phyloP scores from a whole-genome alignment of 1,284 basidiomycete species.

The Tausonia pullulans region DNA sequence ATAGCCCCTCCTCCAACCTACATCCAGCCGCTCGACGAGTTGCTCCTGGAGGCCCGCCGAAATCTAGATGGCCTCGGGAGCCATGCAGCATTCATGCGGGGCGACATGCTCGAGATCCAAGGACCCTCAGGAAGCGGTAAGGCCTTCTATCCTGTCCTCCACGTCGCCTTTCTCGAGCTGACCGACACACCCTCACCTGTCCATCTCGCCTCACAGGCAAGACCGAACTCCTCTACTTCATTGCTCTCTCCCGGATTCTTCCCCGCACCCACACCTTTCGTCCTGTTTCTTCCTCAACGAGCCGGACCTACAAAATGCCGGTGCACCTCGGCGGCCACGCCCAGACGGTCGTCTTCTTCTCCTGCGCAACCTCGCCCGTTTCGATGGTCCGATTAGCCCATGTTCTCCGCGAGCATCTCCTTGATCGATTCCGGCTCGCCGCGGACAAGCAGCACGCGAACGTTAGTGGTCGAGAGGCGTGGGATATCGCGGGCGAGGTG shows the following conservation, averaged over 20 bases:
- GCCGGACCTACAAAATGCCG: not conserved
- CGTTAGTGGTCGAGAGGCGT: not conserved
- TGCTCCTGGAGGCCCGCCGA: not conserved
- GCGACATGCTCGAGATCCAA: slow-evolving; percentile 2
- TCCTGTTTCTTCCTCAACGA: not conserved
- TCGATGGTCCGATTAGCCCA: not conserved
- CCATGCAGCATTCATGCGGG: not conserved
- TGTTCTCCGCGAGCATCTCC: not conserved
- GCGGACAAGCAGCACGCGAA: not conserved
- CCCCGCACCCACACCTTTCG: not conserved
- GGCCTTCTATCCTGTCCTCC: not conserved
- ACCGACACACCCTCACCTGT: not conserved
- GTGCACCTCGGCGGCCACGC: not conserved
- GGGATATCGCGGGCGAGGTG: too few species aligned
- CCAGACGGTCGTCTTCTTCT: not conserved
- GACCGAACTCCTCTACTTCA: not conserved
- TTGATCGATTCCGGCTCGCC: not conserved
- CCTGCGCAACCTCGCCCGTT: not conserved
- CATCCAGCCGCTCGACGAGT: not conserved
- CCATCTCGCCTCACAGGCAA: not conserved
- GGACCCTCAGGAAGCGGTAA: not conserved
- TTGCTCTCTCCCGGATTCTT: not conserved
- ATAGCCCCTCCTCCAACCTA: not conserved
- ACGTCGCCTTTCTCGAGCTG: not conserved
- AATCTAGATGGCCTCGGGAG: not conserved